A percentile compares a stretch with the other conserved stretches of the same genome.
These are phyloP conservation scores for Moesziomyces sp. DNA, from an alignment of 1,284 basidiomycete genomes.

Conservation along the genomic window DNA sequence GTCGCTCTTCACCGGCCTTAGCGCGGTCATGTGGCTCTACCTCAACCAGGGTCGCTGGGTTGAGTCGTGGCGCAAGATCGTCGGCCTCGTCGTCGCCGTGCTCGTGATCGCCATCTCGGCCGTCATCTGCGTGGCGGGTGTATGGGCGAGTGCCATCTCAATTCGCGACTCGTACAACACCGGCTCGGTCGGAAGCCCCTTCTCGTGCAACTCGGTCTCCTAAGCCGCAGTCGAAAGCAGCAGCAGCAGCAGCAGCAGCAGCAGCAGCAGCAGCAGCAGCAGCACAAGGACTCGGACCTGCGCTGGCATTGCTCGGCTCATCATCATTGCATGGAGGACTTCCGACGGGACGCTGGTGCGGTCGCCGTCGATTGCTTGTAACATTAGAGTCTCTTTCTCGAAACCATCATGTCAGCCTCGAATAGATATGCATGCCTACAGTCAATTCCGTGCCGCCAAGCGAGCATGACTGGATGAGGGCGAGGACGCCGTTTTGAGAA, in stretches of 20 bases:
- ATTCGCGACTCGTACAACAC: constrained; percentile 65
- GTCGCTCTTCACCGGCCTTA: constrained; percentile 52
- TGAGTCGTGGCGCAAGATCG: constrained; percentile 34
- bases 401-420: neutral
- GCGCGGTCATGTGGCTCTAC: constrained; percentile 53
- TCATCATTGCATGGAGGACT: neutral
- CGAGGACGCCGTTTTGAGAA: too few species aligned
- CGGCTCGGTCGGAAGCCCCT: constrained; percentile 65
- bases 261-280: too few species aligned
- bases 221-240: neutral
- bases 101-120: constrained; percentile 62
- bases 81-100: constrained; percentile 46
- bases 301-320: neutral
- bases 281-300: too few species aligned
- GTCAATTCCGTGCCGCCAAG: too few species aligned
- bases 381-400: neutral
- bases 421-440: too few species aligned
- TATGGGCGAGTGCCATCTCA: constrained; percentile 65
- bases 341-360: neutral
- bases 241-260: too few species aligned
- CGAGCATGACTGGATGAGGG: too few species aligned
- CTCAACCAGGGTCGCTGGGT: constrained; percentile 53
- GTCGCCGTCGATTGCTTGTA: neutral
- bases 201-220: constrained; percentile 60
- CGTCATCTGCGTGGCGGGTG: constrained; percentile 67